Evolutionary conservation across 2,329 filamentous ascomycete species (phyloP), one percentile per base, ranked within the genome.

Genomic region (Ceratocystiopsis minuta): DNA sequence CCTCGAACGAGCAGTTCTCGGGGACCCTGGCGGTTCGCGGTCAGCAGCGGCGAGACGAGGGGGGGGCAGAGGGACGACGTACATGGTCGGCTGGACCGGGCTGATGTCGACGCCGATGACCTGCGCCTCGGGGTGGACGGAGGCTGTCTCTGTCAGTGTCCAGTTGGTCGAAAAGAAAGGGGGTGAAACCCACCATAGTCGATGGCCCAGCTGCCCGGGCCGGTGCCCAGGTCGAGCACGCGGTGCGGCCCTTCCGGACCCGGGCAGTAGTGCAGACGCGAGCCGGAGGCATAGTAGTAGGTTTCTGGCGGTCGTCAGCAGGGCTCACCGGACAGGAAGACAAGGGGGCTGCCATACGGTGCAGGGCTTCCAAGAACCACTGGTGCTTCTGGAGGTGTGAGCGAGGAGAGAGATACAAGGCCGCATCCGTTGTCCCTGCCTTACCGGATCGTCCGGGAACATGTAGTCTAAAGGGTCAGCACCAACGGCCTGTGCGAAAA

Each of bases 171-270:
- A 14, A 10, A 6, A 15, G 3, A 14, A 15, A 18, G 35, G 6
- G 16, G 16, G 17, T 40, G 15, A 14, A 18, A 34, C 52, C 45
- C 42, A 53, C 53, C 51, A 44, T 54, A 55, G 37, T 55, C 53
- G 17, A 54, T 45, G 12, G 46, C 51, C 54, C 53, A 54, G 42
- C 49, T 50, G 9, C 54, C 65, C 10, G 65, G 66, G 11, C 66
- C 67, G 4, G 67, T 70, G 2, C 67, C 67, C 16, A 70, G 55
- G 48, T 70, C 67, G n/a, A 70, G 53, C 16, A 62, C 60, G 31
- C 61, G 55, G 40, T 60, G 32, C 24, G 58, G 0, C 60, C 56
- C 13, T 58, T 55, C 4, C 56, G 49, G 15, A 69, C 48, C 0
- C 67, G 67, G 3, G 67, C 60, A 39, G 41, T 58, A 55, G 36